A percentile compares a stretch with the other conserved stretches of the same genome.
Conservation (phyloP, 257 asterid species). For the Prunella vulgaris region DNA sequence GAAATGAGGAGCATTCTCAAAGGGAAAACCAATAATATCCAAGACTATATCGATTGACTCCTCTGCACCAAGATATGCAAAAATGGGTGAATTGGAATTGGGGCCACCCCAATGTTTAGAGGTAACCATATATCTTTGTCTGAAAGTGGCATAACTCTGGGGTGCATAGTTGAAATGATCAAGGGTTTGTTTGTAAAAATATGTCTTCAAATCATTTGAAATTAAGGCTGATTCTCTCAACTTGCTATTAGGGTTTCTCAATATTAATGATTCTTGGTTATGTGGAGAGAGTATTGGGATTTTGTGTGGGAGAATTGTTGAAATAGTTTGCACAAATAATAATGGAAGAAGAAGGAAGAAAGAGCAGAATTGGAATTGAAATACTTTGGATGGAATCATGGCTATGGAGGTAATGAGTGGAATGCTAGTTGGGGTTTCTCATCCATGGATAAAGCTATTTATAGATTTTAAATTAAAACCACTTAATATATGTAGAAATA, state of each 20-base stretch:
- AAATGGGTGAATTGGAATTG: conserved; percentile 40
- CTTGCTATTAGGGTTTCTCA: background rate
- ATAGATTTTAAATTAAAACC: background rate
- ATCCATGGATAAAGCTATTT: background rate
- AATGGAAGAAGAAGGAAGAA: background rate
- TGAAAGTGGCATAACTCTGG: conserved; percentile 49
- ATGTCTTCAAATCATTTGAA: conserved; percentile 30
- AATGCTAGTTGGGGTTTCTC: background rate
- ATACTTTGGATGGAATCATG: background rate
- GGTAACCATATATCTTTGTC: conserved; percentile 46
- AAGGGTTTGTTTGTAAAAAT: conserved; percentile 56
- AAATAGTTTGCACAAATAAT: background rate
- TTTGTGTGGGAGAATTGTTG: background rate
- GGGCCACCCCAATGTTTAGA: conserved; percentile 57
- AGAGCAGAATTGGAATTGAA: background rate
- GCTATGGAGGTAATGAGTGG: background rate
- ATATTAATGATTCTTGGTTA: background rate
- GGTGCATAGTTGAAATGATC: conserved; percentile 80
- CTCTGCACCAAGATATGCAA: conserved; percentile 74
- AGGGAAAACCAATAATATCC: conserved; percentile 31
- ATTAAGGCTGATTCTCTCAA: background rate
- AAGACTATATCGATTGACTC: conserved; percentile 39
- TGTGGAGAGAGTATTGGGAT: conserved; percentile 13
- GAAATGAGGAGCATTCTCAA: conserved; percentile 55
- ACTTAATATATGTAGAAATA: no score